Evolutionary conservation across 2,329 filamentous ascomycete species (phyloP).

Genomic region (Pseudocercospora fuligena): DNA sequence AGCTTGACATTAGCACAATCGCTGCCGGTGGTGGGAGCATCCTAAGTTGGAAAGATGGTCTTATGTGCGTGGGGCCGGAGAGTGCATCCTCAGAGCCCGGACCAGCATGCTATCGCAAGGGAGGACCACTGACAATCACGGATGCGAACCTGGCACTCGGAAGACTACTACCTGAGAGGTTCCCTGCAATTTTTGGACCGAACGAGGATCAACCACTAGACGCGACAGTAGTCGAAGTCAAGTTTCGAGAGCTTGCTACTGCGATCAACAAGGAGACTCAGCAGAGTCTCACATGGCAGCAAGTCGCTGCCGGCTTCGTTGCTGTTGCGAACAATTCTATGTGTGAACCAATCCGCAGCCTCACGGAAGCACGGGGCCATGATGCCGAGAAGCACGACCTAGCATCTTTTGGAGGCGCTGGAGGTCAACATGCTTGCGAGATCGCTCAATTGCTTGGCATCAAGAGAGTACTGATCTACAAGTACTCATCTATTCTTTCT

Average conservation of each 20-base stretch:
- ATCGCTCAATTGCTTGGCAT: constrained; percentile 82
- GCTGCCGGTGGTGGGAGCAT: constrained; percentile 57
- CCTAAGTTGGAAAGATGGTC: constrained; percentile 34
- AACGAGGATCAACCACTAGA: constrained; percentile 37
- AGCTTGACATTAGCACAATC: constrained; percentile 43
- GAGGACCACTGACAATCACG: constrained; percentile 43
- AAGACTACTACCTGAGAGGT: constrained; percentile 38
- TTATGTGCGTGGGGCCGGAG: constrained; percentile 28
- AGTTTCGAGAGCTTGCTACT: constrained; percentile 26
- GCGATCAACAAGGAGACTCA: constrained; percentile 32
- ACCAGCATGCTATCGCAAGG: constrained; percentile 43
- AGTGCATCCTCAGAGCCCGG: constrained; percentile 38
- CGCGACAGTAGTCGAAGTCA: constrained; percentile 17
- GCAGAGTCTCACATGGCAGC: constrained; percentile 68
- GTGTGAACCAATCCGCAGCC: constrained; percentile 80
- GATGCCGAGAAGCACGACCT: constrained; percentile 83
- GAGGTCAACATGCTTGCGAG: constrained; percentile 82
- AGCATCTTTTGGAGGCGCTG: constrained; percentile 85
- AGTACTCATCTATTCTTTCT: constrained; percentile 83
- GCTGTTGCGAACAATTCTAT: constrained; percentile 86
- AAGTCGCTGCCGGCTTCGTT: constrained; percentile 83
- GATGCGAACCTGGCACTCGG: constrained; percentile 44
- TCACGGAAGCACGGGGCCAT: constrained; percentile 86
- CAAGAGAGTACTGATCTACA: constrained; percentile 77
- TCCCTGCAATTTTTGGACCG: constrained; percentile 42